Conservation (phyloP, 2,329 filamentous ascomycete genomes). For the Cercospora sojina region DNA sequence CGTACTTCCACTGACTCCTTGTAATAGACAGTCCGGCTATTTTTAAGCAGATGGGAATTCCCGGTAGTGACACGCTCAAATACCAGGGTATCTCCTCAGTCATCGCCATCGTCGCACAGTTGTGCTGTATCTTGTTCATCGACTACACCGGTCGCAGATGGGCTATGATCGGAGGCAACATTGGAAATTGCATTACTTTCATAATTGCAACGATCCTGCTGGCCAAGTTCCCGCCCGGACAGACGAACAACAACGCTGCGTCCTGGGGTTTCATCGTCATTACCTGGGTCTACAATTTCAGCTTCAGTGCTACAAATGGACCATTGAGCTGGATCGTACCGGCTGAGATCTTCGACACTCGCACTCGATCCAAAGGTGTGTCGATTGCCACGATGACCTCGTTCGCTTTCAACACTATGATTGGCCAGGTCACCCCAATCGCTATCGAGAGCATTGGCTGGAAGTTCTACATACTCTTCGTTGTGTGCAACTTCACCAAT, state of each 20-base stretch:
- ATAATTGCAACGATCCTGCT: conserved; percentile 63
- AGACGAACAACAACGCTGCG: conserved; percentile 52
- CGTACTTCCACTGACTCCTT: neutral
- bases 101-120: conserved; percentile 67
- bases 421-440: conserved; percentile 65
- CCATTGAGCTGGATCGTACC: conserved; percentile 58
- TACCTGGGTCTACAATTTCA: conserved; percentile 81
- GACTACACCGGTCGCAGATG: conserved; percentile 70
- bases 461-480: conserved; percentile 60
- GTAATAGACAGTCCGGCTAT: conserved; percentile 42
- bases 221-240: conserved; percentile 61
- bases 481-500: conserved; percentile 69
- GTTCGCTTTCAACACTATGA: conserved; percentile 76
- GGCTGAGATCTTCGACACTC: conserved; percentile 62
- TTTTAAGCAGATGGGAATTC: conserved; percentile 68
- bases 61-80: conserved; percentile 62
- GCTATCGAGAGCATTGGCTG: conserved; percentile 58
- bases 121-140: conserved; percentile 66
- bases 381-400: conserved; percentile 68
- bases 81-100: conserved; percentile 75
- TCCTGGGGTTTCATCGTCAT: conserved; percentile 73
- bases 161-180: conserved; percentile 70
- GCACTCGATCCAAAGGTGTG: conserved; percentile 68
- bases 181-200: conserved; percentile 70
- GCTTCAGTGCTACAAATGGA: conserved; percentile 68